These are phyloP conservation scores for Calocybe gambosa DNA, from an alignment of 1,284 basidiomycete species.

Conservation along the genomic window DNA sequence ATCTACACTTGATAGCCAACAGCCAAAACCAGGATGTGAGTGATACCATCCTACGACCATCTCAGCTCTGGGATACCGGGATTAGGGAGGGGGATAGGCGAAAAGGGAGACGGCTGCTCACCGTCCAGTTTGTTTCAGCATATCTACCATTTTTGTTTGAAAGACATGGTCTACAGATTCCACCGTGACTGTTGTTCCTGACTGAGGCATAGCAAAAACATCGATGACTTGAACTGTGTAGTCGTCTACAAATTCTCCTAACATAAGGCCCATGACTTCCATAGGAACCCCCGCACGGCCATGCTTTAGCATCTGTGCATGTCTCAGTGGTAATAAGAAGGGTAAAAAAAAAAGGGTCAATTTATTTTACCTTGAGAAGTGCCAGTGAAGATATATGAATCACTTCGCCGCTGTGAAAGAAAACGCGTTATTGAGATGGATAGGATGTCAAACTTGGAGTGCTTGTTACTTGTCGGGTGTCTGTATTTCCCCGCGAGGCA, in stretches of 20 bases:
- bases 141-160: slow-evolving; percentile 98
- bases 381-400: slow-evolving; percentile 95
- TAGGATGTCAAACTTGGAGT: background rate
- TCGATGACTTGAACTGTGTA: slow-evolving; percentile 98
- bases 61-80: slow-evolving; percentile 67
- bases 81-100: background rate
- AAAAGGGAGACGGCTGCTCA: slow-evolving; percentile 30
- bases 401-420: slow-evolving; percentile 76
- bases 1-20: slow-evolving; percentile 98
- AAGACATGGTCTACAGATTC: slow-evolving; percentile 99
- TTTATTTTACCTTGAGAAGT: slow-evolving; percentile 69
- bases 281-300: slow-evolving; percentile 98
- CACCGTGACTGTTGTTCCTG: slow-evolving; percentile 96
- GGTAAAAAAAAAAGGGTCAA: background rate
- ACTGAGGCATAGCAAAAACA: slow-evolving; percentile 99
- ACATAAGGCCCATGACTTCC: slow-evolving; percentile 99
- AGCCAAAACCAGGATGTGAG: slow-evolving; percentile 99
- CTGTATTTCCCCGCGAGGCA: slow-evolving; percentile 39
- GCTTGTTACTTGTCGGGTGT: slow-evolving; percentile 68
- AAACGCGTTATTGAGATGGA: slow-evolving; percentile 8
- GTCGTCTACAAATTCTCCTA: slow-evolving; percentile 98
- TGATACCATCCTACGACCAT: slow-evolving; percentile 99
- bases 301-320: slow-evolving; percentile 94
- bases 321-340: background rate
- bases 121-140: slow-evolving; percentile 99